phyloP scores from a whole-genome alignment of 2,329 filamentous ascomycete genomes.

The Alternaria hordeiaustralica region DNA sequence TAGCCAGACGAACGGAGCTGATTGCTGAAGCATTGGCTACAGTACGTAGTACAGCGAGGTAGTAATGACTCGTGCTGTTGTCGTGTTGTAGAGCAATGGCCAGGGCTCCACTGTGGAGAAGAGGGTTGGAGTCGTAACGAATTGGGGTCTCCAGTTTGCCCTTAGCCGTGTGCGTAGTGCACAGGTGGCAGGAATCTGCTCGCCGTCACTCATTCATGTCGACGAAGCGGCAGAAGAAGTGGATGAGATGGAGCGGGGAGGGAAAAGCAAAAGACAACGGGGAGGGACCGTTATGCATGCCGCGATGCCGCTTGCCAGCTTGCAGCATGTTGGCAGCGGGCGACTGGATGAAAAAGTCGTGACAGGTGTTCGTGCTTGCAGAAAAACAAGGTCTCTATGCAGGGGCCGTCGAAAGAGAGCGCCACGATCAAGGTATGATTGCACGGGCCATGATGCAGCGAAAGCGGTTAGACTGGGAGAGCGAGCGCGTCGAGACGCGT shows the following conservation, averaged over 20 bases:
- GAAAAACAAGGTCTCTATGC: constrained; percentile 22
- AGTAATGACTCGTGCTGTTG: constrained; percentile 11
- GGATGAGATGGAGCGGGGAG: constrained; percentile 14
- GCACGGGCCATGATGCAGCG: constrained; percentile 15
- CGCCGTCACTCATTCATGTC: constrained; percentile 23
- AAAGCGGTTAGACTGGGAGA: constrained; percentile 12
- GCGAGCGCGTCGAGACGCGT: constrained; percentile 28
- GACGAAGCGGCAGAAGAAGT: constrained; percentile 22
- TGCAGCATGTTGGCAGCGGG: constrained; percentile 19
- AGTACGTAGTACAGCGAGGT: neutral
- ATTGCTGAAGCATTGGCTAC: neutral
- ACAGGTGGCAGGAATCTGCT: constrained; percentile 18
- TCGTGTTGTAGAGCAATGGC: constrained; percentile 20
- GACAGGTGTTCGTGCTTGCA: constrained; percentile 37
- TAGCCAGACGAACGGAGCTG: neutral
- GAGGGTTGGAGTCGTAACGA: constrained; percentile 24
- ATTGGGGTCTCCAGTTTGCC: constrained; percentile 20
- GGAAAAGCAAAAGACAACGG: constrained; percentile 18
- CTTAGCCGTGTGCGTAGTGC: constrained; percentile 15
- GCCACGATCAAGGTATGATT: constrained; percentile 2
- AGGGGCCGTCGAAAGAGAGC: constrained; percentile 23
- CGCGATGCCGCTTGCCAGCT: constrained; percentile 6
- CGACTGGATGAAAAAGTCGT: constrained; percentile 28
- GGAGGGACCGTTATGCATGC: constrained; percentile 7
- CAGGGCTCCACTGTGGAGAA: constrained; percentile 28